Conservation (phyloP, 371 early-diverging fungal genomes). For the Lichtheimia ornata region DNA sequence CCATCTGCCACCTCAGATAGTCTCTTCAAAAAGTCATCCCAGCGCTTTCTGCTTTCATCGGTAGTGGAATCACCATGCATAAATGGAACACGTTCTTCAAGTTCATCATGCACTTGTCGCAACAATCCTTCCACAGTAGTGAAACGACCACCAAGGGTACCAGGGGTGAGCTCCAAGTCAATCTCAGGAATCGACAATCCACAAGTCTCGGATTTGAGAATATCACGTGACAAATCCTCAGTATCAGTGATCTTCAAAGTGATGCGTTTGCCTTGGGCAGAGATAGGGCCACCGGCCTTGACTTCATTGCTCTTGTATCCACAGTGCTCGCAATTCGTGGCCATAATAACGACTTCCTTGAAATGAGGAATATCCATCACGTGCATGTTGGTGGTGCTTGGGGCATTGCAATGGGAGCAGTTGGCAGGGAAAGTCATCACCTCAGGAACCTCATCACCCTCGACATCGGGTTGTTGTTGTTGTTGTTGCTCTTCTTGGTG, state of each 20-base stretch:
- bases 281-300: constrained; percentile 91
- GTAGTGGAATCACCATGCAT: constrained; percentile 75
- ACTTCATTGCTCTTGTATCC: constrained; percentile 96
- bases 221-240: constrained; percentile 92
- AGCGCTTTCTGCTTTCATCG: constrained; percentile 54
- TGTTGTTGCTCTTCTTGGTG: constrained; percentile 41
- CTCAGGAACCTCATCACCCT: constrained; percentile 62
- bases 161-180: constrained; percentile 79
- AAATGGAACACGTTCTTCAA: constrained; percentile 71
- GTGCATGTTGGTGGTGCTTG: constrained; percentile 91
- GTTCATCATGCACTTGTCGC: constrained; percentile 86
- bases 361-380: constrained; percentile 92
- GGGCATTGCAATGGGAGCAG: constrained; percentile 84
- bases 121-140: constrained; percentile 95
- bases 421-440: constrained; percentile 82
- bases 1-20: constrained; percentile 68
- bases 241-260: constrained; percentile 75
- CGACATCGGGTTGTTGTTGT: constrained; percentile 24
- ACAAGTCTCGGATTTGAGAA: constrained; percentile 94
- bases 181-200: constrained; percentile 90
- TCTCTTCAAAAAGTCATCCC: constrained; percentile 67
- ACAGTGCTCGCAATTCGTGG: constrained; percentile 89
- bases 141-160: constrained; percentile 95
- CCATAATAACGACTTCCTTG: constrained; percentile 95
- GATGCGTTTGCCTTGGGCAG: constrained; percentile 78